phyloP scores from a whole-genome alignment of 495 filamentous ascomycete species.

The Xylaria palmicola region DNA sequence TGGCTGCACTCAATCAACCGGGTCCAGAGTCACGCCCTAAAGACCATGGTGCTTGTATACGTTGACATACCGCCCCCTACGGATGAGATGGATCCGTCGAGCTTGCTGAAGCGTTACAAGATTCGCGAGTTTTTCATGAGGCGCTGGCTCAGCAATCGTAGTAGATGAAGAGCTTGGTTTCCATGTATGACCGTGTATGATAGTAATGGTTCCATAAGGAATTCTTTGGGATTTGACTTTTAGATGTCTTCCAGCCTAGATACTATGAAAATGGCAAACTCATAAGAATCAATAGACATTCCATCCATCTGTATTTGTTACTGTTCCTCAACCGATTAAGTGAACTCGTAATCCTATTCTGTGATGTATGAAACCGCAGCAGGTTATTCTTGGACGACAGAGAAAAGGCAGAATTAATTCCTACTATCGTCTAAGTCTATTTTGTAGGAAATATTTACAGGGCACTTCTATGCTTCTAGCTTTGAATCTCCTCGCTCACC shows the following conservation, averaged over 20 bases:
- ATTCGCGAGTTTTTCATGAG: constrained; percentile 79
- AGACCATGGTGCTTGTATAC: constrained; percentile 83
- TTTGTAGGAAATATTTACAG: background rate
- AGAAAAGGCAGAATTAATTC: too few species aligned
- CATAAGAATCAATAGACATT: background rate
- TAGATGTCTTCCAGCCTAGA: background rate
- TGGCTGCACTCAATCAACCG: constrained; percentile 92
- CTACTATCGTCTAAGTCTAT: background rate
- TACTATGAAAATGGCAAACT: background rate
- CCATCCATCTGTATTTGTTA: too few species aligned
- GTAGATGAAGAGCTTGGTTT: constrained; percentile 24
- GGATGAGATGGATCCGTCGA: constrained; percentile 45
- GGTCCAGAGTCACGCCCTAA: constrained; percentile 84
- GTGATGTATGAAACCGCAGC: too few species aligned
- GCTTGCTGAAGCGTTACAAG: constrained; percentile 66
- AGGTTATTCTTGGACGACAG: too few species aligned
- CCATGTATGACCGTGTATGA: background rate
- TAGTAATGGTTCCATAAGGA: background rate
- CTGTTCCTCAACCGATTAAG: too few species aligned
- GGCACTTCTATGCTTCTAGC: background rate
- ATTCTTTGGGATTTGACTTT: background rate
- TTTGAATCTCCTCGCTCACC: background rate
- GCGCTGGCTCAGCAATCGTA: constrained; percentile 83
- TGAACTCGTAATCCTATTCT: too few species aligned
- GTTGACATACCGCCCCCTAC: constrained; percentile 83